Base-by-base conservation (phyloP, 108 stramenopile genomes). In the Aureococcus anophagefferens region DNA sequence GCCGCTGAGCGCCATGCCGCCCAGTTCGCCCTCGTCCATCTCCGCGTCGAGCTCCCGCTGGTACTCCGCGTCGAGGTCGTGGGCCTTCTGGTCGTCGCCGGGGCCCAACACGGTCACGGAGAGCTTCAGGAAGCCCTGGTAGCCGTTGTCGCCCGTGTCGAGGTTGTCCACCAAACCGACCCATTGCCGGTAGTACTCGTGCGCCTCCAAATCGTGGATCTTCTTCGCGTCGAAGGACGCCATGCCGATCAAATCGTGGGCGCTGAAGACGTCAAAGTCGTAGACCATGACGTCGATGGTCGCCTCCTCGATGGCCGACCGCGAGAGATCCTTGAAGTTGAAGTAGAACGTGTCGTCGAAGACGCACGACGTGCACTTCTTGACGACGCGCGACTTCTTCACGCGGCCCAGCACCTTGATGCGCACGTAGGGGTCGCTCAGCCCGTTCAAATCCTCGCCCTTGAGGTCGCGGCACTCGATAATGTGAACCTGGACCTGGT, bases 391-490 rank as follows among this genome's bases (percentile, higher is more conserved):
- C 25, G 82, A 79, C 35, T 77, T 65, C 21, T 67, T 59, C 35
- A 75, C 67, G 72, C 76, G 65, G 32, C 76, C 78, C 35, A 80
- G 69, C 4, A 63, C 76, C 46, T 81, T 68, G 21, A 79, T 68
- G 65, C 71, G 64, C 35, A 77, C 77, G 17, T 83, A 79, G n/a
- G 87, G 87, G 70, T 87, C 87, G 34, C 51, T 65, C 0, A 72
- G 71, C 0, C 85, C 87, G 51, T 81, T 73, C 35, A 68, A 32
- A 59, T 86, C 81, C 68, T 86, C 84, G 17, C 76, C 78, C 65
- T 86, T 84, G 36, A 87, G 77, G 34, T 83, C 81, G 34, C 85
- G 66, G 17, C 51, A 83, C 72, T 87, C 87, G 63, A 86, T 86
- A 51, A 86, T 59, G 69, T 86, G 87, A 29, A 87, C 82, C 70